phyloP scores from a whole-genome alignment of 768 basidiomycete species.

The Amanita rimosa region DNA sequence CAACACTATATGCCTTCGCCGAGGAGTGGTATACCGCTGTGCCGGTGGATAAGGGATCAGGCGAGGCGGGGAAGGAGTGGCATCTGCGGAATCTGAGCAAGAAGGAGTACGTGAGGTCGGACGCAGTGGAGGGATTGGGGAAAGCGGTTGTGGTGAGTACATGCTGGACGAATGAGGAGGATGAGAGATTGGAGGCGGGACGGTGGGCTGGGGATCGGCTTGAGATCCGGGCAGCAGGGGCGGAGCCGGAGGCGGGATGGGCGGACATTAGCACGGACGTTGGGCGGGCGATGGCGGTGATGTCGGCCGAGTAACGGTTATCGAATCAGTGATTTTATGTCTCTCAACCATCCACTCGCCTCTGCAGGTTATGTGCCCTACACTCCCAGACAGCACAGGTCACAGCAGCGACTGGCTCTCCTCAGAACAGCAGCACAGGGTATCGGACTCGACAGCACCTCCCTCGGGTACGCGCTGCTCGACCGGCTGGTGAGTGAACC shows the following conservation, averaged over 20 bases:
- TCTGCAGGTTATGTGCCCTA: too few species aligned
- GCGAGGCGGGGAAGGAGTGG: not conserved
- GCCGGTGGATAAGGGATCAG: not conserved
- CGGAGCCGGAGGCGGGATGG: not conserved
- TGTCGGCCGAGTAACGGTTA: constrained; percentile 1
- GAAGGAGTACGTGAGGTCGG: constrained; percentile 4
- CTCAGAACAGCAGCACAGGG: constrained; percentile 63
- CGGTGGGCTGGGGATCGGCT: constrained; percentile 6
- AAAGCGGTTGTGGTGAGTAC: not conserved
- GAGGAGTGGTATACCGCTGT: constrained; percentile 4
- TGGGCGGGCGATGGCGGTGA: constrained; percentile 5
- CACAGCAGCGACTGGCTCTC: too few species aligned
- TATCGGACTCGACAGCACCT: constrained; percentile 51
- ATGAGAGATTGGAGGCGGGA: not conserved
- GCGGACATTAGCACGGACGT: constrained; percentile 4
- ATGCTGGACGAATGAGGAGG: constrained; percentile 6
- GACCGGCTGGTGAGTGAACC: constrained; percentile 48
- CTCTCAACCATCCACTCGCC: too few species aligned
- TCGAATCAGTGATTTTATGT: not conserved
- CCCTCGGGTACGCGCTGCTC: constrained; percentile 68
- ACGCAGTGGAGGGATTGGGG: not conserved
- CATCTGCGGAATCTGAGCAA: constrained; percentile 2
- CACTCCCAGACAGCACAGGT: too few species aligned
- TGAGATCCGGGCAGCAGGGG: not conserved
- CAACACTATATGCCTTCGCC: constrained; percentile 2